phyloP scores from a whole-genome alignment of 2,329 filamentous ascomycete species.

The Aspergillus nomiae region DNA sequence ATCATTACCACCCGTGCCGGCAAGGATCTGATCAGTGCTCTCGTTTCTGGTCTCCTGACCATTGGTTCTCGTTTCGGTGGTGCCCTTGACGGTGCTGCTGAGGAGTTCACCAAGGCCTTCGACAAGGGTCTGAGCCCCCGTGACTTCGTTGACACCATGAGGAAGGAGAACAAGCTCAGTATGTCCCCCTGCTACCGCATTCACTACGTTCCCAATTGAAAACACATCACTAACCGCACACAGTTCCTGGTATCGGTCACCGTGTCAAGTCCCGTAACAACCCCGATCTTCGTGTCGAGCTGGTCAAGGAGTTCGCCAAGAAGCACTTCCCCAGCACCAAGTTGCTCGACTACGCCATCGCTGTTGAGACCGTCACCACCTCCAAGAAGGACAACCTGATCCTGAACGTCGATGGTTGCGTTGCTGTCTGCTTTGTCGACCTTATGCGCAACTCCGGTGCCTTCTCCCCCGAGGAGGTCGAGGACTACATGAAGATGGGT shows the following conservation, averaged over 20 bases:
- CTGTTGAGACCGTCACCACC: slow-evolving; percentile 96
- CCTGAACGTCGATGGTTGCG: slow-evolving; percentile 96
- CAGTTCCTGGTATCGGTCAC: slow-evolving; percentile 95
- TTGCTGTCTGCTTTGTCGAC: slow-evolving; percentile 98
- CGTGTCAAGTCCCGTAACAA: slow-evolving; percentile 99
- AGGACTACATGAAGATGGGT: slow-evolving; percentile 99
- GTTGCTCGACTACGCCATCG: slow-evolving; percentile 97
- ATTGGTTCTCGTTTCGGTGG: slow-evolving; percentile 98
- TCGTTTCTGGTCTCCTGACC: slow-evolving; percentile 95
- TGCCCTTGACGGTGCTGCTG: slow-evolving; percentile 94
- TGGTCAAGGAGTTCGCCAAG: slow-evolving; percentile 98
- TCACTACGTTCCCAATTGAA: not conserved
- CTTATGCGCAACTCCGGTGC: slow-evolving; percentile 96
- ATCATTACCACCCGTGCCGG: slow-evolving; percentile 99
- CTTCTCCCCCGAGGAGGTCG: slow-evolving; percentile 92
- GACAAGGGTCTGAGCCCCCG: slow-evolving; percentile 97
- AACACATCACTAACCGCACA: slow-evolving; percentile 27
- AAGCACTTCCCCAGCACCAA: slow-evolving; percentile 98
- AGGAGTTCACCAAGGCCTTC: slow-evolving; percentile 97
- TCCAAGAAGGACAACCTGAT: slow-evolving; percentile 99
- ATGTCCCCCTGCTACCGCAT: slow-evolving; percentile 36
- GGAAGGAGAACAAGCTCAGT: slow-evolving; percentile 99
- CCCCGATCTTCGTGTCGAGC: slow-evolving; percentile 98
- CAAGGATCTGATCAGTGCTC: slow-evolving; percentile 94
- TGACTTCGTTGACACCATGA: slow-evolving; percentile 98